Evolutionary conservation across 2,329 filamentous ascomycete species (phyloP), one percentile per base, ranked within the genome.

Genomic region (Fusarium chaquense): DNA sequence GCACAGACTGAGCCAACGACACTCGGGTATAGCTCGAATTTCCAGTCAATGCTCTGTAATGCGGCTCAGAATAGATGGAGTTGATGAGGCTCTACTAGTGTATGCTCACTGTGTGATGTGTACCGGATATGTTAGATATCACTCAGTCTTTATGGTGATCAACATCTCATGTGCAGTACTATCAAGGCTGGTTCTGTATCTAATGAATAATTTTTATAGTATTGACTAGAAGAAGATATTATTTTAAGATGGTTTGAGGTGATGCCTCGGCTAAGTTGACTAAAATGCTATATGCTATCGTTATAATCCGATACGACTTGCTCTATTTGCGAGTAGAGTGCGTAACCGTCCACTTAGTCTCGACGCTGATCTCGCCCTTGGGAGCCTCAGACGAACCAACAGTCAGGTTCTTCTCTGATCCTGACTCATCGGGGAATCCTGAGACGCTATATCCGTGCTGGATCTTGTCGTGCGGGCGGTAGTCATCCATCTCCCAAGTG

Each of bases 401-500:
- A 12, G 73, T 75, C 51, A 75, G 35, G 38, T 74, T 67, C 58
- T 75, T 74, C 36, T 75, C 73, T 18, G 73, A 75, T 1, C 70
- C 69, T 12, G 70, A 67, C 49, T 74, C 72, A 38, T 75, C 72
- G 1, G 49, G 55, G 11, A 67, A 58, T 9, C 67, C 68, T 0
- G 46, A 26, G 0, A 74, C 61, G 3, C 28, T 51, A 12, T 63
- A 59, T 24, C 67, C 62, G 6, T 71, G 62, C 22, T 65, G 57
- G 6, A 49, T 43, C 43, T 72, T 74, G 3, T 63, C 57, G 1
- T 57, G 26, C 2, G 67, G 63, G 3, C 60, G 58, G 26, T 72
- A 75, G 10, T 73, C 61, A 2, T 75, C 68, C 70, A 75, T 73
- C 63, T 75, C 73, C 73, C 73, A 75, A 1, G 62, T 64, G 3